Percentiles rank a stretch among this genome's conserved stretches.
Conservation (phyloP, 768 basidiomycete genomes). For the Suillus lakei region DNA sequence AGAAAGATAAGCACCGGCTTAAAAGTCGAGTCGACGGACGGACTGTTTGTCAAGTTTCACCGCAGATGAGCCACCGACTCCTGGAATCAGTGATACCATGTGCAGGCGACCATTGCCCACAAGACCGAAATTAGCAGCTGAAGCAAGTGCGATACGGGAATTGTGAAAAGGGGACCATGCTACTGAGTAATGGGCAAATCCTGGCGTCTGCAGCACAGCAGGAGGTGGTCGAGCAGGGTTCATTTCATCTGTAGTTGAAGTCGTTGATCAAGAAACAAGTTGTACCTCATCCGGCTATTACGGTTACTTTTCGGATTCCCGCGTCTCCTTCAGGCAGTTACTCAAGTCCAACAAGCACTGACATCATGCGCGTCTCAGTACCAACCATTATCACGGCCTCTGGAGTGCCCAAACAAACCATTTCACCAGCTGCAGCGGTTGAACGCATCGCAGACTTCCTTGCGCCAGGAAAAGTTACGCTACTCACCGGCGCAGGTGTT, state of each 20-base stretch:
- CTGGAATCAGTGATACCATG: slow-evolving; percentile 56
- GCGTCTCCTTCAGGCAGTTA: not conserved
- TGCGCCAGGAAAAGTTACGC: slow-evolving; percentile 65
- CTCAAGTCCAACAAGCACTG: not conserved
- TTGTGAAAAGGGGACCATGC: slow-evolving; percentile 89
- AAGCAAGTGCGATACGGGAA: slow-evolving; percentile 75
- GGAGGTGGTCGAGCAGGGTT: slow-evolving; percentile 44
- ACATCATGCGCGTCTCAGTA: slow-evolving; percentile 77
- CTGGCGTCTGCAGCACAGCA: slow-evolving; percentile 69
- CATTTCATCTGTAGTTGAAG: slow-evolving; percentile 28
- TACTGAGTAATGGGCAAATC: slow-evolving; percentile 81
- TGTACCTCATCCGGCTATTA: slow-evolving; percentile 1
- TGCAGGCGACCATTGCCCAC: slow-evolving; percentile 95
- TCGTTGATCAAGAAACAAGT: not conserved
- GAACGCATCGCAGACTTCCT: slow-evolving; percentile 71
- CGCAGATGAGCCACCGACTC: slow-evolving; percentile 46
- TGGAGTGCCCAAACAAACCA: slow-evolving; percentile 30
- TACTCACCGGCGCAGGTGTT: slow-evolving; percentile 92
- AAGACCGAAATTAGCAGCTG: slow-evolving; percentile 91
- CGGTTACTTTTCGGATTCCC: not conserved
- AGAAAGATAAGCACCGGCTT: slow-evolving; percentile 13
- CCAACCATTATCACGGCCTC: slow-evolving; percentile 62
- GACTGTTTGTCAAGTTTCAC: slow-evolving; percentile 72
- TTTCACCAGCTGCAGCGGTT: slow-evolving; percentile 56
- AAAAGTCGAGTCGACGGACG: slow-evolving; percentile 34